Base-by-base conservation (phyloP, 2,329 filamentous ascomycete genomes). In the Didymella lethalis region DNA sequence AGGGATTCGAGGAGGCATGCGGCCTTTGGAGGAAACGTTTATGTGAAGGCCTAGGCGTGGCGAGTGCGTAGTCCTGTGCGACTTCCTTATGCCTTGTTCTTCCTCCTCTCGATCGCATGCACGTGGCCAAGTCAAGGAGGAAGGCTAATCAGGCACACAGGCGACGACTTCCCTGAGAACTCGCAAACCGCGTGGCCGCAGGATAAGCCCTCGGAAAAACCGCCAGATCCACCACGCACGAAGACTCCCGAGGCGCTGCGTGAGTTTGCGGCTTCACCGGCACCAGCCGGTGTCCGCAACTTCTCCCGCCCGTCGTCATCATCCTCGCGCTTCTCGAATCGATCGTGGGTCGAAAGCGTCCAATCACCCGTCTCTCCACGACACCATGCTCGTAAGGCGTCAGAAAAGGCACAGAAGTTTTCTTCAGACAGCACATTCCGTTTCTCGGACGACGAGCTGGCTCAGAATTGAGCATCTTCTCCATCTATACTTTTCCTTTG, bases 1-100 rank as follows among this genome's bases (percentile, higher is more conserved):
- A 90, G 45, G 95, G 95, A 0, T 98, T 99, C 71, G 94, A 97
- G 77, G 89, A 93, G 73, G 88, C 94, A 1, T 97, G 93, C 78
- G 89, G 93, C 57, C 86, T 87, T 56, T 95, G 93, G 90, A 86
- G 93, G 73, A 87, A 88, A 71, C 86, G 90, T 66, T 79, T 96
- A 47, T 84, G 93, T 44, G 75, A 76, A 52, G 72, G 75, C 8
- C 56, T 77, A 56, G 74, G 73, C 28, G 75, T 75, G 31, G 73
- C 73, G 47, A 75, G 71, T 73, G 73, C 72, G 64, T 76, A 72
- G 63, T 59, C 41, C 56, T 26, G 56, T 59, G 56, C 56, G 56
- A 16, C 31, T 41, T 44, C 34, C 46, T 51, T 54, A 11, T 34
- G n/a, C 45, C 7, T n/a, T 48, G n/a, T 11, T 32, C 38, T 44